Evolutionary conservation across 345 rosid species (phyloP).

Genomic region (Laguncularia racemosa): DNA sequence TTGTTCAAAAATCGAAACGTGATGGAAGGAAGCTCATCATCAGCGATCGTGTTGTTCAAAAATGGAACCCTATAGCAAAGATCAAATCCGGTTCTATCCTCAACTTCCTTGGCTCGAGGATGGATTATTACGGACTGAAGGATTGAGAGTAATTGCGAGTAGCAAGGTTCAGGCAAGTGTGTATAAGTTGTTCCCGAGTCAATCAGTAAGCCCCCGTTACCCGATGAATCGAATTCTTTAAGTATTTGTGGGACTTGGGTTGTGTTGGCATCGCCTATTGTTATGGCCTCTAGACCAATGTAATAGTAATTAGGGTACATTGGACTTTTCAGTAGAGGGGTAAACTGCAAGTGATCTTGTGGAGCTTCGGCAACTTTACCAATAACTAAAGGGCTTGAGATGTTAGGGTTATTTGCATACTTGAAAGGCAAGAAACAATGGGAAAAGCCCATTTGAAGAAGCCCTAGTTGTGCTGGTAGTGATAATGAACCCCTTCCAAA

Average conservation of each 20-base stretch:
- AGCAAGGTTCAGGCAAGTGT: constrained; percentile 62
- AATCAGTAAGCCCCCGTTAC: constrained; percentile 77
- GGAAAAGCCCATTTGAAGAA: constrained; percentile 63
- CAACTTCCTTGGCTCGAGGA: constrained; percentile 55
- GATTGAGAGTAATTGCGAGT: constrained; percentile 47
- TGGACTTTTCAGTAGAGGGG: constrained; percentile 59
- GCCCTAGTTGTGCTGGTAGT: constrained; percentile 69
- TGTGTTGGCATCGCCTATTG: constrained; percentile 33
- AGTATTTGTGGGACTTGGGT: constrained; percentile 40
- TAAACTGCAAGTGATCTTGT: constrained; percentile 43
- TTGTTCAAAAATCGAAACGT: constrained; percentile 71
- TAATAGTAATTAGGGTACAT: constrained; percentile 68
- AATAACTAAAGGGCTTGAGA: constrained; percentile 61
- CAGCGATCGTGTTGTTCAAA: constrained; percentile 33
- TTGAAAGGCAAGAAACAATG: constrained; percentile 83
- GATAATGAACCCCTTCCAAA: constrained; percentile 82
- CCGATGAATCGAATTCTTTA: constrained; percentile 58
- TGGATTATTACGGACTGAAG: constrained; percentile 35
- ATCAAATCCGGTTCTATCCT: constrained; percentile 54
- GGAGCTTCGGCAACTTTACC: constrained; percentile 52
- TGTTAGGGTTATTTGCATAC: constrained; percentile 63
- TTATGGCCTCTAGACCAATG: constrained; percentile 56
- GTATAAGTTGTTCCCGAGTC: constrained; percentile 92
- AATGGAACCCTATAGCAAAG: constrained; percentile 73
- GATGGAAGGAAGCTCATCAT: constrained; percentile 41